Conservation (phyloP, 176 grass and related monocot genomes). For the Cenchrus fungigraminus region DNA sequence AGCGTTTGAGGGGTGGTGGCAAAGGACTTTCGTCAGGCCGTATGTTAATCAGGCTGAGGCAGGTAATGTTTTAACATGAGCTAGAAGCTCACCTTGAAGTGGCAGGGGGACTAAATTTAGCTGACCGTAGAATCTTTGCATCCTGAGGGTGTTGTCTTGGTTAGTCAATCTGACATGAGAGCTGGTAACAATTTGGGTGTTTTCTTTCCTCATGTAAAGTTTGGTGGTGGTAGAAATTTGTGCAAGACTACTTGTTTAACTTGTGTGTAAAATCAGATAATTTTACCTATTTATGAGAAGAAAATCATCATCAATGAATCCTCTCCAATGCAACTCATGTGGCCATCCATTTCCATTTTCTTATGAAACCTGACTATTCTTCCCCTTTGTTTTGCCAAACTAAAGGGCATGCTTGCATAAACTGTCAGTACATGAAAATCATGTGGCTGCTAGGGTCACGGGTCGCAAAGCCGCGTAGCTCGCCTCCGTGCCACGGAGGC, state of each 20-base stretch:
- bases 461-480: no score
- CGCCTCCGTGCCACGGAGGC: no score
- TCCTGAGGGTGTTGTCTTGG: not conserved
- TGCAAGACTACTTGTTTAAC: conserved; percentile 19
- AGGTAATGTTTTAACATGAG: conserved; percentile 35
- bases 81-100: conserved; percentile 37
- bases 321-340: not conserved
- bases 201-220: conserved; percentile 27
- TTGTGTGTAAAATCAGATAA: conserved; percentile 34
- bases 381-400: not conserved
- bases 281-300: conserved; percentile 31
- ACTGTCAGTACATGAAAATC: not conserved
- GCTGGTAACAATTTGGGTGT: conserved; percentile 19
- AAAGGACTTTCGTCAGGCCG: conserved; percentile 88
- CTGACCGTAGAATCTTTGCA: conserved; percentile 35
- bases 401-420: conserved; percentile 3
- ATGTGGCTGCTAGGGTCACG: not conserved
- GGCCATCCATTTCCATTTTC: not conserved
- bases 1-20: conserved; percentile 97
- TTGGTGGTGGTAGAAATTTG: conserved; percentile 26
- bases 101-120: conserved; percentile 26
- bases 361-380: not conserved
- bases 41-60: conserved; percentile 49
- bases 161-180: conserved; percentile 37
- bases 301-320: conserved; percentile 7